Percentiles rank a stretch among this genome's conserved stretches.
Evolutionary conservation across 306 rosid genomes (phyloP).

Genomic region (Vigna mungo): DNA sequence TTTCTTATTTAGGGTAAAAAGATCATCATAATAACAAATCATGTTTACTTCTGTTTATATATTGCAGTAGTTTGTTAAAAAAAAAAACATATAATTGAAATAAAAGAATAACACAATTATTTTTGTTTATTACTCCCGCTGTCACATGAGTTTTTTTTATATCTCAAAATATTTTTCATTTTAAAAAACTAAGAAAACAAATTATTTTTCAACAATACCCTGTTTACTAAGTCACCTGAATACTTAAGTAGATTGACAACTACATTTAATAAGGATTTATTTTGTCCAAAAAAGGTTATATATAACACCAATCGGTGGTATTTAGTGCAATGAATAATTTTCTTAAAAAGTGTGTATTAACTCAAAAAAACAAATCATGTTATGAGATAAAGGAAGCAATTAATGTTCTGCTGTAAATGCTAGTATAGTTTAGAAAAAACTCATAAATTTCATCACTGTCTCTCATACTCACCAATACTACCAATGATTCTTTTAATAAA

Average conservation of each 20-base stretch:
- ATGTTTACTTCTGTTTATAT: neutral
- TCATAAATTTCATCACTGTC: neutral
- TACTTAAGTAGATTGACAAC: neutral
- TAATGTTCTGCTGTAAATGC: neutral
- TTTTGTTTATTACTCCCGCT: neutral
- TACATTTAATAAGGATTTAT: neutral
- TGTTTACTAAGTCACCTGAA: neutral
- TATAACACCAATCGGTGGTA: neutral
- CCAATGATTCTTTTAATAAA: neutral
- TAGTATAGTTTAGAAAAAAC: neutral
- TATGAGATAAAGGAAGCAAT: neutral
- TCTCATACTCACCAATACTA: neutral
- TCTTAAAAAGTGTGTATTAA: neutral
- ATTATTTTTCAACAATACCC: neutral
- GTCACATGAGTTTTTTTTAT: neutral
- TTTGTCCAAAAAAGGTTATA: neutral
- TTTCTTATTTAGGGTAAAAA: neutral
- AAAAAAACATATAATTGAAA: slow-evolving; percentile 1
- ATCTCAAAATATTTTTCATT: neutral
- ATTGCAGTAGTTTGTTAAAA: slow-evolving; percentile 20
- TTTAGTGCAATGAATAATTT: neutral
- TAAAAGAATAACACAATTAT: neutral
- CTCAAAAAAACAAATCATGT: neutral
- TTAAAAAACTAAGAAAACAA: neutral
- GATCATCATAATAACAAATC: slow-evolving; percentile 20